phyloP scores from a whole-genome alignment of 495 filamentous ascomycete genomes.

The Penicillium lagena region DNA sequence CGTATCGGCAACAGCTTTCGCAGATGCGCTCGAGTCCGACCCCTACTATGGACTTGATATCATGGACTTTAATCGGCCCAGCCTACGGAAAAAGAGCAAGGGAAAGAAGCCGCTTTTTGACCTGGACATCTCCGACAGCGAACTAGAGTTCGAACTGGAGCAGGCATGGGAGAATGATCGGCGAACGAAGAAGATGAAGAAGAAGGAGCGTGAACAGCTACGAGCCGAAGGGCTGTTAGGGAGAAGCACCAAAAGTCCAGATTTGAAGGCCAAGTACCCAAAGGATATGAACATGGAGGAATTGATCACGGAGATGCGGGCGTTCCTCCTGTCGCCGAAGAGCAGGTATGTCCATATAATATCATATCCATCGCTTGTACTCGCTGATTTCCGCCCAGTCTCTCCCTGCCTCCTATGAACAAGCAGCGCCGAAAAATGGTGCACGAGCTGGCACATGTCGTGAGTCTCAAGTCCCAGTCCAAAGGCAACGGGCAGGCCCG shows the following conservation, averaged over 20 bases:
- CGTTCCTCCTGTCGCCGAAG: slow-evolving; percentile 59
- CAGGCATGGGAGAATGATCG: slow-evolving; percentile 69
- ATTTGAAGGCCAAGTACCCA: slow-evolving; percentile 66
- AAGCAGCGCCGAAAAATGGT: slow-evolving; percentile 67
- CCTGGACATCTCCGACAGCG: slow-evolving; percentile 65
- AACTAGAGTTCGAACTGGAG: slow-evolving; percentile 57
- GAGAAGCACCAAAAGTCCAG: slow-evolving; percentile 51
- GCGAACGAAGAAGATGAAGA: slow-evolving; percentile 71
- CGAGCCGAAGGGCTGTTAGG: slow-evolving; percentile 75
- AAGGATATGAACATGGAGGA: slow-evolving; percentile 64
- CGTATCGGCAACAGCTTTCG: slow-evolving; percentile 55
- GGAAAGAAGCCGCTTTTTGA: slow-evolving; percentile 40
- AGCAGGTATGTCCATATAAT: slow-evolving; percentile 48
- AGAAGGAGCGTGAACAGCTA: slow-evolving; percentile 72
- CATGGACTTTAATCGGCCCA: slow-evolving; percentile 71
- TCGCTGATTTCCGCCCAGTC: slow-evolving; percentile 35
- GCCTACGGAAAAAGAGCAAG: slow-evolving; percentile 48
- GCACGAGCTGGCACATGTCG: slow-evolving; percentile 63
- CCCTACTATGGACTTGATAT: slow-evolving; percentile 74
- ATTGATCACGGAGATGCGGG: slow-evolving; percentile 63
- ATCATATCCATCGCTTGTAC: slow-evolving; percentile 1
- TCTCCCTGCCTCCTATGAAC: slow-evolving; percentile 78
- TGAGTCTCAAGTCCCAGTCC: slow-evolving; percentile 80
- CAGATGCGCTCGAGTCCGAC: slow-evolving; percentile 54
- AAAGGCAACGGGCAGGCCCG: slow-evolving; percentile 65